Conservation (phyloP, 2,329 filamentous ascomycete genomes). For the Penicillium sp. region DNA sequence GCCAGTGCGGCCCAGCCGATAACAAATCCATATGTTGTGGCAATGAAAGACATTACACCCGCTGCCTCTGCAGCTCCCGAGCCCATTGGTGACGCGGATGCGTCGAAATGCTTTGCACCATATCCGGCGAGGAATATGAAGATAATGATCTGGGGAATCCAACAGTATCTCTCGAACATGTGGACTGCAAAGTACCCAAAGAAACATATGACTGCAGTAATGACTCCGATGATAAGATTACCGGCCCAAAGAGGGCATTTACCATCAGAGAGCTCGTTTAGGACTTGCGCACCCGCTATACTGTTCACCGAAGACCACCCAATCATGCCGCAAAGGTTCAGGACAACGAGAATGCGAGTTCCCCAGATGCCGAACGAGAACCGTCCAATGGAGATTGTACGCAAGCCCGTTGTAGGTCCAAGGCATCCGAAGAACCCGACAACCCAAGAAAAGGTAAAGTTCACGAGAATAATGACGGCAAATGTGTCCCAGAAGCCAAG, state of each 20-base stretch:
- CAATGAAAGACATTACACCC: not conserved
- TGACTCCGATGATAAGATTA: not conserved
- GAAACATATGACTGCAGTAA: not conserved
- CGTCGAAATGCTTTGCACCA: not conserved
- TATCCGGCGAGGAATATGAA: not conserved
- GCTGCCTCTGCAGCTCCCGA: not conserved
- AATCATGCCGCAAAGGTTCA: not conserved
- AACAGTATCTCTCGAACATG: not conserved
- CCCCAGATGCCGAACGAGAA: constrained; percentile 1
- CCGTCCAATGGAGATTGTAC: not conserved
- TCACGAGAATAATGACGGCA: not conserved
- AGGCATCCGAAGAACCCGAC: not conserved
- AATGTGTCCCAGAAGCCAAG: not conserved
- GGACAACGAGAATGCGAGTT: not conserved
- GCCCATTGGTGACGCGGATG: not conserved
- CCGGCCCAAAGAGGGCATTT: not conserved
- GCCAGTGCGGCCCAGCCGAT: not conserved
- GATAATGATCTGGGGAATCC: not conserved
- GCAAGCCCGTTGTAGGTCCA: not conserved
- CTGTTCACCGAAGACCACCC: not conserved
- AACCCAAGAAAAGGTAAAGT: not conserved
- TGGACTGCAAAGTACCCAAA: not conserved
- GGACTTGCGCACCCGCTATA: not conserved
- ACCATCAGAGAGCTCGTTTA: not conserved
- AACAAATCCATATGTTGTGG: not conserved